Percentiles rank a stretch among this genome's conserved stretches.
Evolutionary conservation across 345 rosid species (phyloP).

Genomic region (Jatropha curcas): DNA sequence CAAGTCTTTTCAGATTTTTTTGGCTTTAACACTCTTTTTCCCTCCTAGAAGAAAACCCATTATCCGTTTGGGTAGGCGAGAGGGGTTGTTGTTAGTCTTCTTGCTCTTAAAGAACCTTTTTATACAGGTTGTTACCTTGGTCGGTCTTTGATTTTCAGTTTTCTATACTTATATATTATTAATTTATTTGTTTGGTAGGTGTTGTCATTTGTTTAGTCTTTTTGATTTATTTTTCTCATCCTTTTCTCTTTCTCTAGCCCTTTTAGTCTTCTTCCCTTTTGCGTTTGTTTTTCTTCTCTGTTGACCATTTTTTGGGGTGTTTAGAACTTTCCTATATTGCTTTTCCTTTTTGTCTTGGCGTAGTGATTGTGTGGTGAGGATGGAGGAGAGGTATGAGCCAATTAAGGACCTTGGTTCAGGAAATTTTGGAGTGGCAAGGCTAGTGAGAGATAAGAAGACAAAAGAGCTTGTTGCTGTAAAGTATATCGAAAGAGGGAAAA

Average conservation of each 20-base stretch:
- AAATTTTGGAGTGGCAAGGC: constrained; percentile 87
- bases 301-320: neutral
- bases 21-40: neutral
- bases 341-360: neutral
- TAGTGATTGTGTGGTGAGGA: neutral
- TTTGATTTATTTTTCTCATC: neutral
- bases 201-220: neutral
- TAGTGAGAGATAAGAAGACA: constrained; percentile 77
- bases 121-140: neutral
- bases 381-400: constrained; percentile 62
- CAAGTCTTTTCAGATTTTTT: too few species aligned
- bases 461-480: constrained; percentile 91
- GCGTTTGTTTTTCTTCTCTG: neutral
- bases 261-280: neutral
- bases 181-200: neutral
- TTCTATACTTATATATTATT: neutral
- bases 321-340: neutral
- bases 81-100: constrained; percentile 13
- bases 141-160: neutral
- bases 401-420: constrained; percentile 83
- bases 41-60: neutral
- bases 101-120: constrained; percentile 14
- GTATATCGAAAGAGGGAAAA: constrained; percentile 89
- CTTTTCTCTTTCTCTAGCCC: neutral
- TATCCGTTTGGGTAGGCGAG: neutral